These are phyloP conservation scores for Trametes sanguinea DNA, from an alignment of 768 basidiomycete species.

Conservation along the genomic window DNA sequence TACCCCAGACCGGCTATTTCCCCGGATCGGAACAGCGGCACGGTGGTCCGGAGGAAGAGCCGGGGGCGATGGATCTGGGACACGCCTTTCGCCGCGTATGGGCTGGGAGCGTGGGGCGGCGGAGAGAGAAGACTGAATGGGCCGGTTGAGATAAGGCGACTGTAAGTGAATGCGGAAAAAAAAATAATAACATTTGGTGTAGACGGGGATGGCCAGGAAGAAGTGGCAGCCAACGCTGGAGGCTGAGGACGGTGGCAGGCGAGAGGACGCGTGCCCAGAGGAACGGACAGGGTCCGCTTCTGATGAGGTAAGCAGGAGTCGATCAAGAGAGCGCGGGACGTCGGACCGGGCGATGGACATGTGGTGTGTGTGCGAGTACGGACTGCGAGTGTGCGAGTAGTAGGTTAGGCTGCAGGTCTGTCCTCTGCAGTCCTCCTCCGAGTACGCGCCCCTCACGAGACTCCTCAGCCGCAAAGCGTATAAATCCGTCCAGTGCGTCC, in stretches of 20 bases:
- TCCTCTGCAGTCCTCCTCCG: constrained; percentile 1
- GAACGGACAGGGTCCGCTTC: constrained; percentile 3
- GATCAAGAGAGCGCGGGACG: constrained; percentile 28
- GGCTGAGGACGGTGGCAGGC: not conserved
- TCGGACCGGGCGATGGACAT: constrained; percentile 35
- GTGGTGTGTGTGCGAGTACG: too few species aligned
- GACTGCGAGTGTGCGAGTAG: too few species aligned
- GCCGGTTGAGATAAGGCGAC: constrained; percentile 1
- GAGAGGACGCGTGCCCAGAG: not conserved
- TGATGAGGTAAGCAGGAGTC: constrained; percentile 18
- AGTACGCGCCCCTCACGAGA: not conserved
- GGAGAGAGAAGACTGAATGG: constrained; percentile 6
- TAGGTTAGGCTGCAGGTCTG: not conserved
- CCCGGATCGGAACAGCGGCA: constrained; percentile 28
- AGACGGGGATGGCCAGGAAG: not conserved
- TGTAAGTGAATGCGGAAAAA: not conserved
- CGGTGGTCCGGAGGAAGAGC: constrained; percentile 21
- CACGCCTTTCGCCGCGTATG: not conserved
- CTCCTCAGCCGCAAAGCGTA: not conserved
- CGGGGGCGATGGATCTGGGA: constrained; percentile 6
- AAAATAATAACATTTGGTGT: not conserved
- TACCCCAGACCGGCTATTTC: constrained; percentile 29
- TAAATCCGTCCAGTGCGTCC: constrained; percentile 26
- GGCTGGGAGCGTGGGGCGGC: not conserved
- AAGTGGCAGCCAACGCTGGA: not conserved